Conservation (phyloP, 148 eudicot genomes). For the Euryodendron excelsum region DNA sequence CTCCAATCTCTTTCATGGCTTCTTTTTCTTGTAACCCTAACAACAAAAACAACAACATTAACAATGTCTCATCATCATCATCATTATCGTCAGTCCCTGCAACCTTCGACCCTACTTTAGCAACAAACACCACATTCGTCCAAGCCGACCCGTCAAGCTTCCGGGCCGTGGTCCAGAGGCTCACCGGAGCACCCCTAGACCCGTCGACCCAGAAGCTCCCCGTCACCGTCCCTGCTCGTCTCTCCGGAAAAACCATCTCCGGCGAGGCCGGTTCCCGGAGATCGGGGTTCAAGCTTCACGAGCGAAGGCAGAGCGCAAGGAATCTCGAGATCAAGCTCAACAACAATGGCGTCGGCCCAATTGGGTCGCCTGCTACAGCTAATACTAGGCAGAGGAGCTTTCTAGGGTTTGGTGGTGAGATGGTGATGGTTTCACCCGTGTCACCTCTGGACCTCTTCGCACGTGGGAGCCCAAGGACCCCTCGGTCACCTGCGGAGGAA, state of each 20-base stretch:
- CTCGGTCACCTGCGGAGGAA: slow-evolving; percentile 38
- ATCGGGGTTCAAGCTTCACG: slow-evolving; percentile 39
- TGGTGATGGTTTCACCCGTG: slow-evolving; percentile 41
- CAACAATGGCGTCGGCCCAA: neutral
- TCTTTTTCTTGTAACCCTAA: slow-evolving; percentile 15
- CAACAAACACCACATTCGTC: slow-evolving; percentile 47
- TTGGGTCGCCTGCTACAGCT: neutral
- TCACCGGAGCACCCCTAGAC: slow-evolving; percentile 36
- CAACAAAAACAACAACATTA: neutral
- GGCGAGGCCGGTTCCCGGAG: slow-evolving; percentile 24
- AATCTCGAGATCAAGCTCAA: slow-evolving; percentile 43
- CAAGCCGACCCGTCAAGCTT: slow-evolving; percentile 56
- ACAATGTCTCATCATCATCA: neutral
- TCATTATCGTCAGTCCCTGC: neutral
- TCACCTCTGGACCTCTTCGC: slow-evolving; percentile 40
- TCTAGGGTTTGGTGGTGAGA: slow-evolving; percentile 8
- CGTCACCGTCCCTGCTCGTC: neutral
- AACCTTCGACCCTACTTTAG: slow-evolving; percentile 8
- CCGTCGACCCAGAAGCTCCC: slow-evolving; percentile 16
- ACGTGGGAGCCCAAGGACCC: slow-evolving; percentile 33
- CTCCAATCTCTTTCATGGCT: slow-evolving; percentile 24
- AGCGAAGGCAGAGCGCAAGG: slow-evolving; percentile 35
- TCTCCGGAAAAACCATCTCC: too few species aligned
- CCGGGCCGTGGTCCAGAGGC: slow-evolving; percentile 49
- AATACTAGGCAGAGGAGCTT: slow-evolving; percentile 1